phyloP scores from a whole-genome alignment of 202 grass and related monocot species.

The Schoenoplectus triqueter region DNA sequence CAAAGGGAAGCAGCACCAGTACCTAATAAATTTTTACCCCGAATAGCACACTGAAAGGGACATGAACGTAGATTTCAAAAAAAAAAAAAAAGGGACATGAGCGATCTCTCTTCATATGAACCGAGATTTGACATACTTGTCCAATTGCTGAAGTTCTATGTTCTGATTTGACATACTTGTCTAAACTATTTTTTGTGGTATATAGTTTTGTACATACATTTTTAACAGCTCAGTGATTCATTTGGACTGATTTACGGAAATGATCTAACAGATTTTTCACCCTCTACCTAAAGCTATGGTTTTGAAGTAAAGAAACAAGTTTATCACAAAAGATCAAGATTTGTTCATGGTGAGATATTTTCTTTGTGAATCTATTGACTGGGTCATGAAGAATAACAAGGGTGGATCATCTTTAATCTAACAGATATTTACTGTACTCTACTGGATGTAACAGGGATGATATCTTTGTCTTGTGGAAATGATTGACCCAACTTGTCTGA shows the following conservation, averaged over 20 bases:
- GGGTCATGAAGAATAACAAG: background rate
- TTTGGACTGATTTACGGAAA: background rate
- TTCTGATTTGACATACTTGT: background rate
- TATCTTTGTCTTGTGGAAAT: background rate
- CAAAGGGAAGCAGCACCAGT: conserved; percentile 6
- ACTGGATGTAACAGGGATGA: background rate
- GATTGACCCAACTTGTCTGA: background rate
- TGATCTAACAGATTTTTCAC: background rate
- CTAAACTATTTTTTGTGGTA: background rate
- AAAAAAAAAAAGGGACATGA: conserved; percentile 23
- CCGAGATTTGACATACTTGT: conserved; percentile 6
- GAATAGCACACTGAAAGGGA: conserved; percentile 25
- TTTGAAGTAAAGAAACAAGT: conserved; percentile 1
- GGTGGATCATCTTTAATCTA: background rate
- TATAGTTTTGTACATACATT: background rate
- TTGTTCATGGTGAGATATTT: background rate
- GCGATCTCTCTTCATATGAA: conserved; percentile 17
- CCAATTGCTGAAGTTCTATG: background rate
- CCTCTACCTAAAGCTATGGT: background rate
- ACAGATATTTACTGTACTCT: background rate
- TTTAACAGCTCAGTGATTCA: background rate
- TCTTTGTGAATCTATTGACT: background rate
- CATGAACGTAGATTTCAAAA: background rate
- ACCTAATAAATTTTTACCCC: conserved; percentile 23
- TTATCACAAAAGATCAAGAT: background rate